Conservation (phyloP, 2,329 filamentous ascomycete species). For the Monilinia fructigena region DNA sequence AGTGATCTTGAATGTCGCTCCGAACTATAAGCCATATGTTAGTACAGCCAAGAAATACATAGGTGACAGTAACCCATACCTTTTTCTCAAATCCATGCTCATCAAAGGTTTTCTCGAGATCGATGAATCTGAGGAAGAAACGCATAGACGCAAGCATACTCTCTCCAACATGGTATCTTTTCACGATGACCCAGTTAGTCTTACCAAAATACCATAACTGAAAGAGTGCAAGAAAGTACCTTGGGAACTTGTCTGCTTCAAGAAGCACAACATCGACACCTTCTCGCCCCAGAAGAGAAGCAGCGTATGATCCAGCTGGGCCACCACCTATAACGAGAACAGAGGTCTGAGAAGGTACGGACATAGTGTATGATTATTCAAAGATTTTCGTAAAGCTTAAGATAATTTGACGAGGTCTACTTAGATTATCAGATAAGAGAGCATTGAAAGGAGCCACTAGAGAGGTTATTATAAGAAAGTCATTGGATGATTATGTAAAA, state of each 20-base stretch:
- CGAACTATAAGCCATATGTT: constrained; percentile 9
- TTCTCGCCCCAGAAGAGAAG: constrained; percentile 46
- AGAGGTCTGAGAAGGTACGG: not conserved
- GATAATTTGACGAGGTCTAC: not conserved
- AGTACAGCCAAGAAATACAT: not conserved
- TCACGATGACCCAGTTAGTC: not conserved
- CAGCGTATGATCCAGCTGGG: constrained; percentile 48
- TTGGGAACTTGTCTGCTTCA: constrained; percentile 46
- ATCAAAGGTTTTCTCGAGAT: constrained; percentile 44
- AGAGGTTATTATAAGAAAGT: not conserved
- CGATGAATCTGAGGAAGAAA: constrained; percentile 47
- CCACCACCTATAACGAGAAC: constrained; percentile 49
- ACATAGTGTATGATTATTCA: not conserved
- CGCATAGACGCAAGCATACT: constrained; percentile 44
- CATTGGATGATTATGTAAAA: not conserved
- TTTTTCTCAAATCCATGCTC: constrained; percentile 44
- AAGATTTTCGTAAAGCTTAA: not conserved
- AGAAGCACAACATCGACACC: constrained; percentile 47
- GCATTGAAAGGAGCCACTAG: not conserved
- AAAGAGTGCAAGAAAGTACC: constrained; percentile 34
- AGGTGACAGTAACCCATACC: constrained; percentile 26
- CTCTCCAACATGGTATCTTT: constrained; percentile 42
- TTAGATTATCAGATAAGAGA: not conserved
- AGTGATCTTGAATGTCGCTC: constrained; percentile 24
- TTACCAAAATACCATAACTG: not conserved